Evolutionary conservation across 306 rosid species (phyloP), one percentile per base, ranked within the genome.

Genomic region (Vachellia pachyceras): DNA sequence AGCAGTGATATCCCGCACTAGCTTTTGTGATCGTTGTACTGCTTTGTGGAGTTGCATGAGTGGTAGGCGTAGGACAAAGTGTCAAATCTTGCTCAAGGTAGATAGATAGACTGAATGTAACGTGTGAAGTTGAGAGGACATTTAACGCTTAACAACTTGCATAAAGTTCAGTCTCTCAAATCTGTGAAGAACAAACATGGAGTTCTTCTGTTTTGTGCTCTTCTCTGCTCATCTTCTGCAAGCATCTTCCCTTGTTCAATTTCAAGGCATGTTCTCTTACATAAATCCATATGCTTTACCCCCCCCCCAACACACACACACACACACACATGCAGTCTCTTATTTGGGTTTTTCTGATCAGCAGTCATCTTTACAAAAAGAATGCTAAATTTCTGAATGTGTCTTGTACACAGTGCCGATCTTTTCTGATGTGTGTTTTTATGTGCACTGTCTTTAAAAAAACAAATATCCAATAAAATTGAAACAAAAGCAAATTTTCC

Each of bases 201-300:
- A 72, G 61, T 75, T 81, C 74, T 58, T 82, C 63, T 76, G 88
- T 85, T 73, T 84, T 84, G 84, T 87, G 57, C 40, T 86, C 79
- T 77, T 89, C 84, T 84, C 20, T 68, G 75, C 85, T 75, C 73
- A 77, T 79, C 84, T 89, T 61, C 76, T 86, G 76, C 29, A 73
- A 60, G 76, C 88, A 44, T 76, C 85, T 35, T 80, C 90, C 63
- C 68, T 80, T 52, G 79, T 63, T 37, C 69, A 81, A 79, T 41
- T 79, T 79, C 79, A 85, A 87, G 92, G 94, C 77, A 86, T 77
- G 89, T 69, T 29, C 29, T 44, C 46, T 69, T 42, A 7, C 13
- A 1, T 67, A 10, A 22, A 23, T 23, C 36, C 23, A 33, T 35
- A 15, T 14, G 69, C 22, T 13, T 64, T 15, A 5, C 44, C 3